Base-by-base conservation (phyloP, 345 rosid species). In the Tarenaya hassleriana region DNA sequence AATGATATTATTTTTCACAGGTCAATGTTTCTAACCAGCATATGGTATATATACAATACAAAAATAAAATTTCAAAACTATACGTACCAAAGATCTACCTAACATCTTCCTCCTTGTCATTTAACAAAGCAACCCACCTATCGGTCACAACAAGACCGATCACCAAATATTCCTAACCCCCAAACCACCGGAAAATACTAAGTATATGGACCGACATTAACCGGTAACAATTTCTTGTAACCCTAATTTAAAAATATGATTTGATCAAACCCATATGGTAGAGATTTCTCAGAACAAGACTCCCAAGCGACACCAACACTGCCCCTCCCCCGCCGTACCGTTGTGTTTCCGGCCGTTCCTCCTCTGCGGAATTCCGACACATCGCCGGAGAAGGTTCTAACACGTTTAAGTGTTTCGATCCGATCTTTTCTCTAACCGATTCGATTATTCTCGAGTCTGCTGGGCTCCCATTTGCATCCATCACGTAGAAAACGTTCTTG, bases 221-320 rank as follows among this genome's bases (percentile, higher is more conserved):
- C 29, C 29, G 2, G n/a, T n/a, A n/a, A n/a, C n/a, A n/a, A n/a
- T n/a, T n/a, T n/a, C n/a, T n/a, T n/a, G n/a, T 24, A 24, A 59
- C 52, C 18, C 27, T 7, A 16, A 1, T 45, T 72, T 71, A 92
- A 42, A 94, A 92, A 56, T 74, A 71, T 15, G 91, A 88, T 70
- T 73, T 77, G 68, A 83, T 83, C 71, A 88, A 64, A 47, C 98
- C 98, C 74, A 92, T 60, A 65, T 83, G 79, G 88, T 78, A 88
- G 0, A 92, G 82, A 75, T 92, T 92, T 84, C 65, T 83, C 63
- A 71, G 81, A 45, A 92, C 84, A 13, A 92, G 50, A 71, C 96
- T 85, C 16, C 95, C 96, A 29, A 92, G 78, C 48, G 98, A 88
- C 16, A 79, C 52, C 60, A 92, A 73, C 66, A 92, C 79, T 4